A percentile compares a stretch with the other conserved stretches of the same genome.
phyloP scores from a whole-genome alignment of 1,284 basidiomycete species.

The Phellinidium pouzarii region DNA sequence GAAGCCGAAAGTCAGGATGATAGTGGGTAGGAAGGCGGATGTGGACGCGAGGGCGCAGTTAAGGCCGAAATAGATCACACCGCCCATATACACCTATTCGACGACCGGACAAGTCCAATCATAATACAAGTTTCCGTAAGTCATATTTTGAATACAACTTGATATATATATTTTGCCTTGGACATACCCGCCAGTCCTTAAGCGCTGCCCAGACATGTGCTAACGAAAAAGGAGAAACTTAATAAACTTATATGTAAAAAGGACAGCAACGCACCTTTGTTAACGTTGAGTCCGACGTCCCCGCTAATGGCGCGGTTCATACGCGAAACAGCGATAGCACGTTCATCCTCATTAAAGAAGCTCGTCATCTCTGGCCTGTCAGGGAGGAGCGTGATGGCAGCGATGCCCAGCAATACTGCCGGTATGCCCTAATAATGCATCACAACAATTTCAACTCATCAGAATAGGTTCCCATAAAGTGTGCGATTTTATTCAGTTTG shows the following conservation, averaged over 20 bases:
- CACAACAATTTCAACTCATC: too few relatives aligned
- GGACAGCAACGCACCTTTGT: slow-evolving; percentile 42
- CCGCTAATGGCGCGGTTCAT: slow-evolving; percentile 65
- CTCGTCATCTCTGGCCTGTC: slow-evolving; percentile 70
- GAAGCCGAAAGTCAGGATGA: slow-evolving; percentile 66
- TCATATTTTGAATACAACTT: neutral
- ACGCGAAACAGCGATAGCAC: slow-evolving; percentile 64
- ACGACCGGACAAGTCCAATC: too few relatives aligned
- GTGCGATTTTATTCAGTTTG: neutral
- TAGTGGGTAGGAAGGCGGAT: slow-evolving; percentile 81
- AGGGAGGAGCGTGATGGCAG: slow-evolving; percentile 64
- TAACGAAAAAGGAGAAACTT: slow-evolving; percentile 23
- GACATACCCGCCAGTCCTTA: slow-evolving; percentile 61
- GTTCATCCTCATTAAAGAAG: slow-evolving; percentile 67
- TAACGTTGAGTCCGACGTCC: slow-evolving; percentile 62
- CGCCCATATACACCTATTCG: slow-evolving; percentile 54
- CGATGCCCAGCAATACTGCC: slow-evolving; percentile 58
- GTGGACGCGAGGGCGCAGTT: slow-evolving; percentile 76
- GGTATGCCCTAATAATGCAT: slow-evolving; percentile 55
- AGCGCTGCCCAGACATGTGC: slow-evolving; percentile 61
- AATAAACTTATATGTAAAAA: slow-evolving; percentile 20
- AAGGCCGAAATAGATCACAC: slow-evolving; percentile 70
- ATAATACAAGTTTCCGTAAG: too few relatives aligned
- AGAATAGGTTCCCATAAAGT: neutral
- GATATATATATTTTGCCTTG: neutral